phyloP scores from a whole-genome alignment of 352 stramenopile genomes.

The Phytophthora cajani region DNA sequence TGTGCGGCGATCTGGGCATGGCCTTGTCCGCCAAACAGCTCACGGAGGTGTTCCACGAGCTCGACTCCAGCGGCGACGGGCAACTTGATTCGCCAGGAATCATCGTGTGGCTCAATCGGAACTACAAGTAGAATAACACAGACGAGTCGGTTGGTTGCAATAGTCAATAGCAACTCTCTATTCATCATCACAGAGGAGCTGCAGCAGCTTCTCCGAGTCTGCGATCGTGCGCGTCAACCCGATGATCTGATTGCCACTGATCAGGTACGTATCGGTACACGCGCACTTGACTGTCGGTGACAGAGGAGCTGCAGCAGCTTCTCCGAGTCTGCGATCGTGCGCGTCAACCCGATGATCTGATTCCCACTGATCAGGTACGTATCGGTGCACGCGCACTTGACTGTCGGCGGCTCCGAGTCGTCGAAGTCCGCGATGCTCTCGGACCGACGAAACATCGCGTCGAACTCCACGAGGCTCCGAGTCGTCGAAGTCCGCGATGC shows the following conservation, averaged over 20 bases:
- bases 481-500: constrained; percentile 34
- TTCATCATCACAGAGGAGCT: constrained; percentile 62
- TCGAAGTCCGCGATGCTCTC: constrained; percentile 40
- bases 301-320: constrained; percentile 75
- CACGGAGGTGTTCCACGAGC: constrained; percentile 57
- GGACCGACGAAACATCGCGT: constrained; percentile 60
- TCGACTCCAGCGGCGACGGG: constrained; percentile 69
- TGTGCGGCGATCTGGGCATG: constrained; percentile 78
- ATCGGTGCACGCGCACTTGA: constrained; percentile 77
- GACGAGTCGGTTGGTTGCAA: constrained; percentile 10
- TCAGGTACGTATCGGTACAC: constrained; percentile 81
- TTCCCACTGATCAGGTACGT: constrained; percentile 79
- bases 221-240: constrained; percentile 81
- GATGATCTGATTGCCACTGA: constrained; percentile 78
- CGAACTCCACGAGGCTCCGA: constrained; percentile 67
- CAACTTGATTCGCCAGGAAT: constrained; percentile 68
- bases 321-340: constrained; percentile 81
- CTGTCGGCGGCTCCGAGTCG: constrained; percentile 31
- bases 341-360: constrained; percentile 79
- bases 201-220: constrained; percentile 80
- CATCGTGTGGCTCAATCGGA: constrained; percentile 60
- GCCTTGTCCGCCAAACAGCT: constrained; percentile 66
- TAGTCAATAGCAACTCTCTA: constrained; percentile 32
- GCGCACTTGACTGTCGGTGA: constrained; percentile 60
- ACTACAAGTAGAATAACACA: constrained; percentile 35